These are phyloP conservation scores for Gossypium thurberi DNA, from an alignment of 345 rosid species.

Conservation along the genomic window DNA sequence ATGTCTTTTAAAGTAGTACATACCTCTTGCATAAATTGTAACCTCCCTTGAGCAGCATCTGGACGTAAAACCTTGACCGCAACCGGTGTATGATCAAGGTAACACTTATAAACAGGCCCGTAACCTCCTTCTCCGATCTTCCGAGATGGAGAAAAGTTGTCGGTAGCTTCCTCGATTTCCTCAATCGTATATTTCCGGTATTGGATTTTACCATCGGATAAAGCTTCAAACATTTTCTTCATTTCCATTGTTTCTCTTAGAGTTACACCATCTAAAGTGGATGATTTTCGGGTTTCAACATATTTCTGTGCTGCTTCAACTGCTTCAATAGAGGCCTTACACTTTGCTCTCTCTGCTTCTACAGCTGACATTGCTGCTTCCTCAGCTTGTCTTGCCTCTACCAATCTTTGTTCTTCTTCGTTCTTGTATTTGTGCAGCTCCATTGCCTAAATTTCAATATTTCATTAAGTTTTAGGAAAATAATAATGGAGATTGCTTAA, in stretches of 20 bases:
- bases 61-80: conserved; percentile 88
- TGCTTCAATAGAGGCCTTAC: conserved; percentile 59
- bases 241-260: conserved; percentile 47
- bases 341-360: conserved; percentile 59
- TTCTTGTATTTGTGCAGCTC: conserved; percentile 66
- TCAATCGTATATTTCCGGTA: conserved; percentile 70
- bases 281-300: conserved; percentile 51
- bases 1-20: conserved; percentile 3
- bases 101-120: conserved; percentile 79
- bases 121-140: conserved; percentile 97
- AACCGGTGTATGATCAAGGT: conserved; percentile 76
- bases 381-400: conserved; percentile 52
- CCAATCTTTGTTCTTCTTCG: conserved; percentile 57
- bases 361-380: conserved; percentile 11
- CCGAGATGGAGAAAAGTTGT: conserved; percentile 37
- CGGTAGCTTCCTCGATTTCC: conserved; percentile 77
- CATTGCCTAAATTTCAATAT: conserved; percentile 39
- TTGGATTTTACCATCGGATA: conserved; percentile 30
- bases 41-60: conserved; percentile 86
- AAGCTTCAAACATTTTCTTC: conserved; percentile 24
- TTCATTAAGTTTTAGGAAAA: neutral
- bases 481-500: rapidly evolving
- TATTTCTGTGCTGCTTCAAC: conserved; percentile 58
- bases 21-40: conserved; percentile 85
- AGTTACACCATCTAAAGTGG: conserved; percentile 43